A percentile compares a stretch with the other conserved stretches of the same genome.
Conservation (phyloP, 1,139 yeast species). For the Magnusiomyces suaveolens region DNA sequence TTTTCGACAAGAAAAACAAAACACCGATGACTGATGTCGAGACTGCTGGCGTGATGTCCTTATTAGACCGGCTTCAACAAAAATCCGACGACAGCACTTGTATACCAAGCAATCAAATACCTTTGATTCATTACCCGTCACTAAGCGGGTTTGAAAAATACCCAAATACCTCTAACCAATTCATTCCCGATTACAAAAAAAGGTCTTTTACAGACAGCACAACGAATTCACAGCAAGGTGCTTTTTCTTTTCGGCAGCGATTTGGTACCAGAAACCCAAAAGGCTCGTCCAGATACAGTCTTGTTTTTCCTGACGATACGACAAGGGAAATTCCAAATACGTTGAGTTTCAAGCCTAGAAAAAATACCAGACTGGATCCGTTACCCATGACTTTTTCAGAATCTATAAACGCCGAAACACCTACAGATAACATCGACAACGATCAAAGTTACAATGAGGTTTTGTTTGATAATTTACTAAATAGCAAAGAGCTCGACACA, state of each 20-base stretch:
- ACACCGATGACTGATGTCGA: constrained; percentile 11
- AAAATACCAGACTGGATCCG: not conserved
- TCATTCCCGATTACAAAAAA: not conserved
- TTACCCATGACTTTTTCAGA: too few relatives aligned
- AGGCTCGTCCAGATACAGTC: not conserved
- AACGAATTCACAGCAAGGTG: not conserved
- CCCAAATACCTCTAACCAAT: constrained; percentile 1
- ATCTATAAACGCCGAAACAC: too few relatives aligned
- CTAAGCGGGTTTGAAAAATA: not conserved
- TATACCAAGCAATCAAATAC: not conserved
- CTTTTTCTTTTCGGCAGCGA: not conserved
- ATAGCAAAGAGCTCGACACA: too few relatives aligned
- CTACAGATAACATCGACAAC: too few relatives aligned
- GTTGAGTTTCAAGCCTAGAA: not conserved
- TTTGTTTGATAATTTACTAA: too few relatives aligned
- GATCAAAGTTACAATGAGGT: too few relatives aligned
- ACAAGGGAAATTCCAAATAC: not conserved
- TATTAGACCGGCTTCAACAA: not conserved
- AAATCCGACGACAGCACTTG: not conserved
- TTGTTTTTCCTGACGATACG: not conserved
- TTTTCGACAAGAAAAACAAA: constrained; percentile 11
- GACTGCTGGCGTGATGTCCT: constrained; percentile 10
- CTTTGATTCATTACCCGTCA: constrained; percentile 3
- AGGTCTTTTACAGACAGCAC: not conserved
- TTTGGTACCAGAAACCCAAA: not conserved